These are phyloP conservation scores for Thraustochytrium striatum DNA, from an alignment of 352 stramenopile species.

Conservation along the genomic window DNA sequence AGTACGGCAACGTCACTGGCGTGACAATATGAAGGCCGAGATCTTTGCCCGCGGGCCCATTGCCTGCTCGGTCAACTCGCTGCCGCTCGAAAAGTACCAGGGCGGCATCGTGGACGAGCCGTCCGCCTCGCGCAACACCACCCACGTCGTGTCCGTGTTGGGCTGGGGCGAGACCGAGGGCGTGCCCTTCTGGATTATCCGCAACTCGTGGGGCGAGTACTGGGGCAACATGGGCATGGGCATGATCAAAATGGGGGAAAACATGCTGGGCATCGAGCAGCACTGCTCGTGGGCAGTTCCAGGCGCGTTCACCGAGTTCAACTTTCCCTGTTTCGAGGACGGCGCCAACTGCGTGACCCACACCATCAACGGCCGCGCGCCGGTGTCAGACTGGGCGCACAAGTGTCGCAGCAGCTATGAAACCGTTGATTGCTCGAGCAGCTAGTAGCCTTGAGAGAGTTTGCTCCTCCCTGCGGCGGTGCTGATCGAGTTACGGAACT, in stretches of 20 bases:
- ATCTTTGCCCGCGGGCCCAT: constrained; percentile 91
- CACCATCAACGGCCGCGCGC: no score
- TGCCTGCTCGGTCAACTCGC: constrained; percentile 61
- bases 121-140: constrained; percentile 54
- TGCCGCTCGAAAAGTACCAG: constrained; percentile 74
- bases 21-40: constrained; percentile 91
- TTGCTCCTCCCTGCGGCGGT: no score
- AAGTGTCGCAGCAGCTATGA: no score
- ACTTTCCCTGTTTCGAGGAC: constrained; percentile 42
- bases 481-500: no score
- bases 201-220: constrained; percentile 85
- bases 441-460: no score
- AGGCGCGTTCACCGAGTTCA: constrained; percentile 23
- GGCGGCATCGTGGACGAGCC: constrained; percentile 83
- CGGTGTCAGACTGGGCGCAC: no score
- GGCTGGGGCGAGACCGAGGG: constrained; percentile 56
- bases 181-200: constrained; percentile 74
- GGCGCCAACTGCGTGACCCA: constrained; percentile 40
- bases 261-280: constrained; percentile 47
- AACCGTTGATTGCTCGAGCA: no score
- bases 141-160: constrained; percentile 70
- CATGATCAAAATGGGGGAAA: constrained; percentile 73
- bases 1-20: constrained; percentile 84
- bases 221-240: constrained; percentile 86
- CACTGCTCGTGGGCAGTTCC: constrained; percentile 35